These are phyloP conservation scores for Moesziomyces antarcticus DNA, from an alignment of 1,284 basidiomycete species.

Conservation along the genomic window DNA sequence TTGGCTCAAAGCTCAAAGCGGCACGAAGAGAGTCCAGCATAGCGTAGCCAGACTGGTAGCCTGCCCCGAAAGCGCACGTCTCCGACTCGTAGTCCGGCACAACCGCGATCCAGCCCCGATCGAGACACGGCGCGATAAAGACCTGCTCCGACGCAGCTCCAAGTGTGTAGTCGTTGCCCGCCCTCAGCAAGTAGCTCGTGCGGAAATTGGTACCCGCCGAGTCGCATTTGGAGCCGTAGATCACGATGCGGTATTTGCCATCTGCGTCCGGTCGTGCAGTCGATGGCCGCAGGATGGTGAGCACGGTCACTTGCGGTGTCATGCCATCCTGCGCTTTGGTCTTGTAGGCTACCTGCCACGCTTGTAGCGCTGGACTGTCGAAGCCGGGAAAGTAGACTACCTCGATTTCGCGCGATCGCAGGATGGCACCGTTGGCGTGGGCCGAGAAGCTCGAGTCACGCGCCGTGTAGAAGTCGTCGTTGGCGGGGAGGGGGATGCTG, in stretches of 20 bases:
- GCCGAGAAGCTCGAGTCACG: constrained; percentile 25
- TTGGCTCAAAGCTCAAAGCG: constrained; percentile 38
- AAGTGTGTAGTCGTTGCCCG: constrained; percentile 28
- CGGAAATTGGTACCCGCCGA: constrained; percentile 41
- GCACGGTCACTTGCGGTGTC: constrained; percentile 44
- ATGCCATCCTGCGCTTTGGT: constrained; percentile 46
- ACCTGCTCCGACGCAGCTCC: constrained; percentile 54
- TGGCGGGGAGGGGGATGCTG: constrained; percentile 14
- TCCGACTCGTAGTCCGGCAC: constrained; percentile 63
- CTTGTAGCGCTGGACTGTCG: constrained; percentile 37
- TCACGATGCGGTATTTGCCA: constrained; percentile 30
- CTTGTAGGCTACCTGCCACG: constrained; percentile 54
- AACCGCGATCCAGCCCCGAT: constrained; percentile 55
- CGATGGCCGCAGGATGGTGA: constrained; percentile 43
- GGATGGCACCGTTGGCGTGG: constrained; percentile 36
- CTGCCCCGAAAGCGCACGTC: constrained; percentile 57
- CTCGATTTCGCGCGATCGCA: constrained; percentile 44
- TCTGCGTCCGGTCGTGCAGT: constrained; percentile 27
- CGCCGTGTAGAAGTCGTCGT: constrained; percentile 55
- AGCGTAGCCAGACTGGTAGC: constrained; percentile 49
- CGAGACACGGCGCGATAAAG: constrained; percentile 52
- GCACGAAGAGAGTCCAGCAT: constrained; percentile 59
- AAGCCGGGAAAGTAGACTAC: constrained; percentile 48
- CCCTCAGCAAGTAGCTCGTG: constrained; percentile 42
- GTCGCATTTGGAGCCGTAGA: constrained; percentile 46